Base-by-base conservation (phyloP, 2,329 filamentous ascomycete species). In the Pseudocercospora eumusae region DNA sequence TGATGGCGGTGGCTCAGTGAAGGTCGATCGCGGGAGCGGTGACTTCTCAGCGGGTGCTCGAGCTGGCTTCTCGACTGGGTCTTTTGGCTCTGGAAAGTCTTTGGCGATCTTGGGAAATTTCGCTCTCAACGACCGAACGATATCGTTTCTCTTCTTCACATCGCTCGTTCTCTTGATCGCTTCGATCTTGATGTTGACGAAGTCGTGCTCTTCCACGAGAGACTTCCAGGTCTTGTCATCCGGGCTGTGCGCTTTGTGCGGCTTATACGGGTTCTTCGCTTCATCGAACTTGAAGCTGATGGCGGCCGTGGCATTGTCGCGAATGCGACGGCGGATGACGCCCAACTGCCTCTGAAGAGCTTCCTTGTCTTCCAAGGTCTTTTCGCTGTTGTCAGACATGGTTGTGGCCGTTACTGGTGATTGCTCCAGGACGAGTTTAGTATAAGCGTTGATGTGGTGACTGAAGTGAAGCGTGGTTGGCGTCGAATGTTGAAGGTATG, bases 31-130 rank as follows among this genome's bases (percentile, higher is more conserved):
- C 9, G 44, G 44, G 20, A 47, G 20, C 21, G 53, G 31, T 31
- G 53, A 40, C 53, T 36, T 33, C 33, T 27, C n/a, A 15, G n/a
- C 15, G 1, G 15, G 36, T 40, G 36, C 36, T 40, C 5, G 36
- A n/a, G 47, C 28, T 45, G 47, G 49, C 21, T 45, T n/a, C 10
- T 49, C 21, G 25, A 40, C 15, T 23, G 59, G 53, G 7, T 61
- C 59, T 13, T 53, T 3, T 40, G 59, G 53, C 21, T 20, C 53
- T 50, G 59, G 59, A 20, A 28, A 44, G 11, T 52, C 7, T 10
- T 33, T 18, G 20, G 59, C 59, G 25, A 57, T 31, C 23, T 61
- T 28, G 13, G 59, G 59, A 36, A 53, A 61, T 4, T 61, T 47
- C 3, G 44, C 28, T 3, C 59, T 54, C 3, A 61, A 31, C 2